Evolutionary conservation across 2,329 filamentous ascomycete species (phyloP), one percentile per base, ranked within the genome.

Genomic region (Colletotrichum sp.): DNA sequence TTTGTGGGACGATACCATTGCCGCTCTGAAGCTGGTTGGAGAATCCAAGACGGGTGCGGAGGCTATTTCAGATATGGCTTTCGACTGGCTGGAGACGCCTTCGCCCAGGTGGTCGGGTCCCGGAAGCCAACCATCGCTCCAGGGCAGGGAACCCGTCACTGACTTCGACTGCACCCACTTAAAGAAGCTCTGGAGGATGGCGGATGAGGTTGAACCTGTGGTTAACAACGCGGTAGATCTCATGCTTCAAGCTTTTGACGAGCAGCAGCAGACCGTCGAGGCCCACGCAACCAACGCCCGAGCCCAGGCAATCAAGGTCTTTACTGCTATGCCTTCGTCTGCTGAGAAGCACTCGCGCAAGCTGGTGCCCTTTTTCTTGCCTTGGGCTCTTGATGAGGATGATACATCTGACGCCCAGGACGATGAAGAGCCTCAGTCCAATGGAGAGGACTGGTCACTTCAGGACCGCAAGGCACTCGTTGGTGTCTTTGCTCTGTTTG

Each of bases 81-180:
- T 98, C 80, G 88, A 91, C 69, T 99, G 96, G 96, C 86, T 99
- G 7, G 87, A 90, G 52, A 84, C 89, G 5, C 86, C 90, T 2
- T 92, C 92, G 4, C 86, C 89, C 57, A 86, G 88, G 64, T 92
- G 90, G 88, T 87, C 87, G 2, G 87, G 89, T 0, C 83, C 87
- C 2, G 81, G 80, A 30, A 82, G 80, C 59, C 80, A 82, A 16
- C 75, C 81, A 3, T 80, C 81, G 7, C 74, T 82, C 7, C 83
- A 84, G n/a, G 81, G 81, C 18, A 80, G 84, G 18, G 82, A 83
- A 30, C 78, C 84, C 4, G 81, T 91, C 34, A 95, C 93, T 2
- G 92, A 97, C 79, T 99, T 98, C 79, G 93, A 98, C 83, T 99
- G 96, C 82, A 93, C 92, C 24, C 96, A 97, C 79, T 83, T 96